Evolutionary conservation across 805 yeast species (phyloP).

Genomic region (Yamadazyma ubonensis): DNA sequence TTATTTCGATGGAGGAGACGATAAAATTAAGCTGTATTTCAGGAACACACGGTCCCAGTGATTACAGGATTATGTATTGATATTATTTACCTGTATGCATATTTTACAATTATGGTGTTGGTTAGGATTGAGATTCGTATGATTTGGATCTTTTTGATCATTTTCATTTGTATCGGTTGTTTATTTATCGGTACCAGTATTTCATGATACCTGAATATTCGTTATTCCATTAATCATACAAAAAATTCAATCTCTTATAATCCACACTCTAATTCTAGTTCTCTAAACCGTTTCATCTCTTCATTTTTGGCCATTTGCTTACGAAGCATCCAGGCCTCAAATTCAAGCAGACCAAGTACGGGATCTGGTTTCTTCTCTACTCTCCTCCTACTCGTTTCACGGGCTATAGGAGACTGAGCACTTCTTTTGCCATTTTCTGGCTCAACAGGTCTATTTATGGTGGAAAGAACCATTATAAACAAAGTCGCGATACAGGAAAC

Average conservation of each 20-base stretch:
- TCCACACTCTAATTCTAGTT: constrained; percentile 22
- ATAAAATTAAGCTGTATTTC: constrained; percentile 49
- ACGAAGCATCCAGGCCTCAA: constrained; percentile 31
- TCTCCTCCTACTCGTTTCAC: constrained; percentile 22
- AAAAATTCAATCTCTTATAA: neutral
- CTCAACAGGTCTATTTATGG: neutral
- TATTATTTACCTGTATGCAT: neutral
- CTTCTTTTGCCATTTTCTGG: constrained; percentile 24
- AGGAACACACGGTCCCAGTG: constrained; percentile 42
- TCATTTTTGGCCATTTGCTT: constrained; percentile 22
- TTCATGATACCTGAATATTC: neutral
- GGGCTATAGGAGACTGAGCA: constrained; percentile 37
- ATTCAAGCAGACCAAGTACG: constrained; percentile 22
- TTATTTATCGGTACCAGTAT: too few relatives aligned
- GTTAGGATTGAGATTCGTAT: too few relatives aligned
- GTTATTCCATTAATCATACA: neutral
- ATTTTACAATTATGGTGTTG: neutral
- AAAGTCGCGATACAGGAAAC: too few relatives aligned
- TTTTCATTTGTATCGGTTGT: too few relatives aligned
- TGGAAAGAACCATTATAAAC: too few relatives aligned
- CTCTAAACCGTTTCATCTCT: constrained; percentile 29
- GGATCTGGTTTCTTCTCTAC: constrained; percentile 6
- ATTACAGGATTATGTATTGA: neutral
- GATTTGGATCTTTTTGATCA: too few relatives aligned
- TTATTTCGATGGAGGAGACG: constrained; percentile 45